These are phyloP conservation scores for Spizellomyces sp. DNA, from an alignment of 192 early-diverging fungal species.

Conservation along the genomic window DNA sequence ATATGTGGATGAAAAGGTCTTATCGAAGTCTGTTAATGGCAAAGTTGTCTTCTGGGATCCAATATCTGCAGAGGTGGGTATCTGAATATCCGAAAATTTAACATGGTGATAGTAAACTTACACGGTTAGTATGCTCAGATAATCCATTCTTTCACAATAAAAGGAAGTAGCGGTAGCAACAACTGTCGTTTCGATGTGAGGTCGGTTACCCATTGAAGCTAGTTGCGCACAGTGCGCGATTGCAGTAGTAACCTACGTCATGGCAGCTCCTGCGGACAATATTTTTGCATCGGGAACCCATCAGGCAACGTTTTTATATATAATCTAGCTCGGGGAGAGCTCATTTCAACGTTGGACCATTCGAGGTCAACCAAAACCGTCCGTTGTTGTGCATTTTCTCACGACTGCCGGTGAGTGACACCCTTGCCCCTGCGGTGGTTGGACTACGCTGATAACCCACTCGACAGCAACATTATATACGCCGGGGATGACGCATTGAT, in stretches of 20 bases:
- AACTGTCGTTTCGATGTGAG: slow-evolving; percentile 64
- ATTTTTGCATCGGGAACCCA: slow-evolving; percentile 74
- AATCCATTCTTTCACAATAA: slow-evolving; percentile 46
- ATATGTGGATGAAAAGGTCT: slow-evolving; percentile 64
- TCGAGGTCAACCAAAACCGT: slow-evolving; percentile 78
- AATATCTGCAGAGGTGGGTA: slow-evolving; percentile 43
- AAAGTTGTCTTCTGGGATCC: slow-evolving; percentile 78
- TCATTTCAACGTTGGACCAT: slow-evolving; percentile 67
- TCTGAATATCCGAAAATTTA: not conserved
- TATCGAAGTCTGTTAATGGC: slow-evolving; percentile 76
- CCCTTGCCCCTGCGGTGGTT: not conserved
- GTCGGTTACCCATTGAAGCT: slow-evolving; percentile 1
- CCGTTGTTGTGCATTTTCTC: slow-evolving; percentile 75
- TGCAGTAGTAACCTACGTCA: not conserved
- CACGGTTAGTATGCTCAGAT: slow-evolving; percentile 15
- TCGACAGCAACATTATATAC: slow-evolving; percentile 65
- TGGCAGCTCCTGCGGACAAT: slow-evolving; percentile 32
- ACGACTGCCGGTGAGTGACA: slow-evolving; percentile 66
- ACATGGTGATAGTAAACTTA: too few relatives aligned
- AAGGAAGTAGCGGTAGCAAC: slow-evolving; percentile 43
- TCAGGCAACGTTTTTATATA: slow-evolving; percentile 73
- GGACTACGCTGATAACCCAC: not conserved
- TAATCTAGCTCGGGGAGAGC: slow-evolving; percentile 67
- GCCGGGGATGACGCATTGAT: slow-evolving; percentile 79
- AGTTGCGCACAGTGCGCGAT: not conserved